These are phyloP conservation scores for Physcomitrellopsis africana DNA, from an alignment of 225 moss, liverwort and hornwort species.

Conservation along the genomic window DNA sequence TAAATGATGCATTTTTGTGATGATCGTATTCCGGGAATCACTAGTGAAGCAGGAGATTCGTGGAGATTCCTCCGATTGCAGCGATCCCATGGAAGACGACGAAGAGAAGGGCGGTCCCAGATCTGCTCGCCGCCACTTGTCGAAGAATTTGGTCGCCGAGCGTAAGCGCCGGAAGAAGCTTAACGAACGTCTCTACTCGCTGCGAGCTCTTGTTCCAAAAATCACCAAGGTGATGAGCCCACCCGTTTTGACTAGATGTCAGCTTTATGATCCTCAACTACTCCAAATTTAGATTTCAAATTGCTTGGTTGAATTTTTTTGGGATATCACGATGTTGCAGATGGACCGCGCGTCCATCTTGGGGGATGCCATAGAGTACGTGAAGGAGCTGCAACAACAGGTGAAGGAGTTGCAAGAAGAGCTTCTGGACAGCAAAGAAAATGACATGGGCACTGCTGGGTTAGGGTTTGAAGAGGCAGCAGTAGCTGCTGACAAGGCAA, in stretches of 20 bases:
- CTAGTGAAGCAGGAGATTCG: constrained; percentile 92
- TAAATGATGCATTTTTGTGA: constrained; percentile 29
- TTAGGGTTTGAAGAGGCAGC: constrained; percentile 51
- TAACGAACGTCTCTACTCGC: constrained; percentile 94
- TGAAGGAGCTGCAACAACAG: constrained; percentile 91
- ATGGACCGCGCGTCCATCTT: constrained; percentile 99
- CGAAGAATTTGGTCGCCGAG: constrained; percentile 97
- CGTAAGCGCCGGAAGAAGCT: constrained; percentile 95
- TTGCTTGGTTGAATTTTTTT: not conserved
- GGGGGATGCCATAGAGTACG: constrained; percentile 98
- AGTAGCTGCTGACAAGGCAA: constrained; percentile 49
- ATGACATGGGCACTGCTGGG: constrained; percentile 54
- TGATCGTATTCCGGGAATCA: constrained; percentile 21
- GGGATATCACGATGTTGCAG: constrained; percentile 38
- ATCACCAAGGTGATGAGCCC: constrained; percentile 80
- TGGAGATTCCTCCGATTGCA: constrained; percentile 97
- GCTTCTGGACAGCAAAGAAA: constrained; percentile 64
- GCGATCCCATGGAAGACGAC: constrained; percentile 96
- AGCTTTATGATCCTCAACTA: not conserved
- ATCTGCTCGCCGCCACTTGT: constrained; percentile 87
- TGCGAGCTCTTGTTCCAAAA: constrained; percentile 97
- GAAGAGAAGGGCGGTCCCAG: constrained; percentile 85
- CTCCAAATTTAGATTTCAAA: no score
- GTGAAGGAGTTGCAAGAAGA: constrained; percentile 90
- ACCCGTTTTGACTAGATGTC: not conserved